Base-by-base conservation (phyloP, 768 basidiomycete genomes). In the Mycena rebaudengoi region DNA sequence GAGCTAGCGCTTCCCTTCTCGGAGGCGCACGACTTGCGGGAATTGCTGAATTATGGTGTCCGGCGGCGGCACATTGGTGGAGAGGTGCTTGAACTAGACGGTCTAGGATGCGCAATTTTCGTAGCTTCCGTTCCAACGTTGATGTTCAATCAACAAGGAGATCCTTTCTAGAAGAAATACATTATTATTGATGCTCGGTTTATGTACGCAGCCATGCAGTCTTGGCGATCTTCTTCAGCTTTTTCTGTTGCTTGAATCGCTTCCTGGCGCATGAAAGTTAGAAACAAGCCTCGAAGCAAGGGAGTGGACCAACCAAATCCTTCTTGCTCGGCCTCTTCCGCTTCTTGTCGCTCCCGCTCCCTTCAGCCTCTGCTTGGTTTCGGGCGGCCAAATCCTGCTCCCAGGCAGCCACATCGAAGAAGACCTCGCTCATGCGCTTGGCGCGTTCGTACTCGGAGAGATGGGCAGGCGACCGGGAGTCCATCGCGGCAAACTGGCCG, bases 381-480 rank as follows among this genome's bases (percentile, higher is more conserved):
- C 76, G 73, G 62, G 81, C 74, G 26, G 86, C 91, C 4, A 92
- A 81, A 28, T 94, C 86, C 54, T 84, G 67, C 75, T 94, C 89
- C 93, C 93, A 95, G 46, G 83, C 84, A n/a, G 82, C 83, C 21
- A 93, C 89, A 66, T 95, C 93, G 65, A 95, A 95, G 76, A 93
- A 95, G 69, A 92, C 91, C 71, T 90, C 85, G 80, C 91, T 93
- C 93, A 95, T 95, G 41, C 94, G 85, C 74, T 89, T 88, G 70
- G 88, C 88, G 6, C 93, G 87, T 67, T 94, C 92, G 67, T 86
- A 92, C 72, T 95, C 94, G 18, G 89, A 90, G 52, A 95, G 74
- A 70, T 94, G 92, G 4, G 85, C 77, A 7, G 94, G 92, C 54
- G 91, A 88, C 25, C 93, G 86, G 16, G 84, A 86, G 54, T 91